Evolutionary conservation across 1,284 basidiomycete genomes (phyloP).

Genomic region (Sporisorium iseilematis-ciliati): DNA sequence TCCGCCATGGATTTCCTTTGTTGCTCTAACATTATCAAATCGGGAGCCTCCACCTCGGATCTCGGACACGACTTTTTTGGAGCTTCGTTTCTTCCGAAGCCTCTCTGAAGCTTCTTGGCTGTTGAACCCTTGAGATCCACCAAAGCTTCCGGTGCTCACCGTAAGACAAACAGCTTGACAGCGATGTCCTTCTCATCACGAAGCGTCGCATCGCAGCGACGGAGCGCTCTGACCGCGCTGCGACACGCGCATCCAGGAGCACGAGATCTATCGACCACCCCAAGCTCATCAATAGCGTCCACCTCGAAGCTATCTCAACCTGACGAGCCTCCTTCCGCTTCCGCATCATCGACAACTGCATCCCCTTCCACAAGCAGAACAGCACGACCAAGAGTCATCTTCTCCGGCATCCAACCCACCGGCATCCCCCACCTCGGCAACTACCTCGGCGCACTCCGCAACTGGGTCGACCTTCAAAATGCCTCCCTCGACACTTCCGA

Average conservation of each 20-base stretch:
- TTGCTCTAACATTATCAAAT: not conserved
- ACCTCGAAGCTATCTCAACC: conserved; percentile 3
- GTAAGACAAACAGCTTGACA: not conserved
- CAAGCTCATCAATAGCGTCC: conserved; percentile 8
- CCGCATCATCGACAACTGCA: conserved; percentile 1
- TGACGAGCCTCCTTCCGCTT: not conserved
- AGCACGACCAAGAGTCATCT: conserved; percentile 72
- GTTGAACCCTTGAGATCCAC: not conserved
- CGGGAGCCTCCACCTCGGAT: conserved; percentile 25
- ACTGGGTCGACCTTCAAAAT: conserved; percentile 86
- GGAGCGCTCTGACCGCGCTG: not conserved
- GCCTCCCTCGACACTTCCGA: conserved; percentile 73
- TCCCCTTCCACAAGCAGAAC: not conserved
- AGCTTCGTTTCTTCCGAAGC: conserved; percentile 6
- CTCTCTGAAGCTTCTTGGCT: not conserved
- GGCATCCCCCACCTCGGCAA: conserved; percentile 92
- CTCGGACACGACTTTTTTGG: conserved; percentile 14
- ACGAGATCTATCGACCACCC: conserved; percentile 10
- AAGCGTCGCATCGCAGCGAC: not conserved
- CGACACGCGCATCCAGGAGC: no score
- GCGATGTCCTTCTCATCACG: conserved; percentile 1
- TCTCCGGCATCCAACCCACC: conserved; percentile 86
- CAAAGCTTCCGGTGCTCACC: not conserved
- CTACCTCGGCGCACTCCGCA: conserved; percentile 87
- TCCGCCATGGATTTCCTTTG: no score